Base-by-base conservation (phyloP, 371 early-diverging fungal species). In the Mortierella sp. region DNA sequence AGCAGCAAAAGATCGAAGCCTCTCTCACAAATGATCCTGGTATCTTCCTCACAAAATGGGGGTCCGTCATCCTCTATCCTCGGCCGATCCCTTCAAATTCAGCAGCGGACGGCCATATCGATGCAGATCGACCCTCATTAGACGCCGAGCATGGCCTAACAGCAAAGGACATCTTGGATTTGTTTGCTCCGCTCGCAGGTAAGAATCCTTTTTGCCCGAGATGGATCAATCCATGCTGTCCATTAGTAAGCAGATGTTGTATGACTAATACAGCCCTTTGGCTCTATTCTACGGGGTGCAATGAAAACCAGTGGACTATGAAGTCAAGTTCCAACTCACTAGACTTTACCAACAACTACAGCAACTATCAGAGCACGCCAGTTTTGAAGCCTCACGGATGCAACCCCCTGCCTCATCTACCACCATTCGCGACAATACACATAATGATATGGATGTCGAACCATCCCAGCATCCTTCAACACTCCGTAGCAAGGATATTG, bases 11-110 rank as follows among this genome's bases (percentile, higher is more conserved):
- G 58, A 76, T 76, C 19, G 62, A 47, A n/a, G 31, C 56, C 2
- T 63, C 71, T 14, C 58, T 76, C 1, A n/a, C 21, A 9, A 61
- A 48, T 4, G 58, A 66, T 51, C 71, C 78, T 5, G 60, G 59
- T 42, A 66, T 76, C 56, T 76, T 76, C 42, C 28, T 76, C 59
- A 59, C 78, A n/a, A 69, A 61, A 24, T 76, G 78, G 78, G 78
- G 78, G 0, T 70, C 78, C 8, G 78, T 76, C 42, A 54, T 76
- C 14, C 71, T 76, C 21, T 76, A 76, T 41, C 78, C 76, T 58
- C 66, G 61, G 3, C 58, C 74, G 30, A 42, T 38, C 12, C 14
- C 54, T 12, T 8, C 18, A 27, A 8, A 16, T 26, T 39, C 42
- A 5, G 16, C 46, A 13, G 21, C 13, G 21, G 56, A 34, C 34